These are phyloP conservation scores for Collybiopsis confluens DNA, from an alignment of 768 basidiomycete species.

Conservation along the genomic window DNA sequence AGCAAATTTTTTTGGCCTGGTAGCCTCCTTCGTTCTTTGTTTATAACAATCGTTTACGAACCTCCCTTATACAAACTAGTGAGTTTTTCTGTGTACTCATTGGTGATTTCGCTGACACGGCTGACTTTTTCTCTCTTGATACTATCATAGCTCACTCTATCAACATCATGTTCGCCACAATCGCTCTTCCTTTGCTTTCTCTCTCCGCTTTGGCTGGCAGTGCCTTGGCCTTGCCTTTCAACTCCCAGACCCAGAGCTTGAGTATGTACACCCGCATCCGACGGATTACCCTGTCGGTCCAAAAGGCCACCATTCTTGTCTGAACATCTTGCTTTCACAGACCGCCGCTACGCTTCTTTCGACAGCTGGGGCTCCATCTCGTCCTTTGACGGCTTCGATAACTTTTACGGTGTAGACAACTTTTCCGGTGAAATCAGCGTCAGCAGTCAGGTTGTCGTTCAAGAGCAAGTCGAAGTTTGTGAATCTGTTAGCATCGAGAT, in stretches of 20 bases:
- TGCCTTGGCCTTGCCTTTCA: conserved; percentile 24
- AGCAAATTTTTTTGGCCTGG: not conserved
- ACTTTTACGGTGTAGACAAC: conserved; percentile 41
- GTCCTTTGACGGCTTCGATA: conserved; percentile 36
- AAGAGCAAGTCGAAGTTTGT: conserved; percentile 36
- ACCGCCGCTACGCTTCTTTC: conserved; percentile 16
- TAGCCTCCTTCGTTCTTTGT: not conserved
- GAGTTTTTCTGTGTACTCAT: too few relatives aligned
- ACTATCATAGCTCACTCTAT: too few relatives aligned
- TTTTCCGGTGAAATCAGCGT: conserved; percentile 33
- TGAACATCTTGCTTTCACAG: too few relatives aligned
- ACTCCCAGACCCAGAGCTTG: conserved; percentile 18
- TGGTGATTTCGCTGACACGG: too few relatives aligned
- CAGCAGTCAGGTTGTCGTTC: conserved; percentile 29
- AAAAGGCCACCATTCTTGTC: too few relatives aligned
- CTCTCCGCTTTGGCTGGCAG: conserved; percentile 25
- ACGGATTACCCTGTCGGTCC: too few relatives aligned
- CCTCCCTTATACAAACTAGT: too few relatives aligned
- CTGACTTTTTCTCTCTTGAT: too few relatives aligned
- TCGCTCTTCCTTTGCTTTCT: conserved; percentile 27
- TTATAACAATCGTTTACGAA: not conserved
- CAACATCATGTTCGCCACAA: conserved; percentile 34
- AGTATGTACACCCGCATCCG: conserved; percentile 16
- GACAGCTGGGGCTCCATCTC: conserved; percentile 32
- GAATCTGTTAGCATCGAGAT: conserved; percentile 31